A percentile compares a stretch with the other conserved stretches of the same genome.
These are phyloP conservation scores for Termitomyces sp. DNA, from an alignment of 768 basidiomycete genomes.

Conservation along the genomic window DNA sequence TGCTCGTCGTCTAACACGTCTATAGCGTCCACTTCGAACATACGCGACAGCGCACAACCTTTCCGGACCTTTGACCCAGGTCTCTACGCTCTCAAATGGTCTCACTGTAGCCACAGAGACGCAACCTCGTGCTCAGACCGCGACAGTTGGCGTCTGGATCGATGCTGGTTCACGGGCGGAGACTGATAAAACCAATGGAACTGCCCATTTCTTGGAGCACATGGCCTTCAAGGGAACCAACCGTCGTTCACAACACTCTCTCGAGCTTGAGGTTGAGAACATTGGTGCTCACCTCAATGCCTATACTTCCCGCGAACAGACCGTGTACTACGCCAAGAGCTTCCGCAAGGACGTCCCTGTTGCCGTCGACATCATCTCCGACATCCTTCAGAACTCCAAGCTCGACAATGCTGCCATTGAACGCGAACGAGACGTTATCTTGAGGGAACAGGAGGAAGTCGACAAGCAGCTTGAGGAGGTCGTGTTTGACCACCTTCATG, in stretches of 20 bases:
- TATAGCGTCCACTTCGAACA: conserved; percentile 41
- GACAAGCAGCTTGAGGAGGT: conserved; percentile 99
- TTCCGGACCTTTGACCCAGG: conserved; percentile 77
- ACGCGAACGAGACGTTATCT: conserved; percentile 92
- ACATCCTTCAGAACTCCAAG: conserved; percentile 97
- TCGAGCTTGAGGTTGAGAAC: conserved; percentile 98
- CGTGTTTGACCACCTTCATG: conserved; percentile 96
- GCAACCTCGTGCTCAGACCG: conserved; percentile 88
- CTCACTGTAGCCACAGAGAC: conserved; percentile 93
- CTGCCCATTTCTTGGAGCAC: conserved; percentile 98
- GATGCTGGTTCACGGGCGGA: conserved; percentile 97
- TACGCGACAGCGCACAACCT: conserved; percentile 72
- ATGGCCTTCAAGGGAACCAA: conserved; percentile 98
- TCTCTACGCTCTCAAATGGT: conserved; percentile 91
- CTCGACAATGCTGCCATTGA: conserved; percentile 86
- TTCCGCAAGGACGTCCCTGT: conserved; percentile 92
- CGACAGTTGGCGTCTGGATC: conserved; percentile 99
- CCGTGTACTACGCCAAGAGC: conserved; percentile 98
- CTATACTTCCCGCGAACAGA: conserved; percentile 98
- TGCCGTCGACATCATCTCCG: conserved; percentile 95
- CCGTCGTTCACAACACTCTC: conserved; percentile 79
- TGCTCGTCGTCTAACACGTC: not conserved
- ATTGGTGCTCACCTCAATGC: conserved; percentile 97
- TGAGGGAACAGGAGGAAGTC: conserved; percentile 98
- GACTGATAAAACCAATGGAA: conserved; percentile 91